phyloP scores from a whole-genome alignment of 345 rosid genomes.

The Salix caprea region DNA sequence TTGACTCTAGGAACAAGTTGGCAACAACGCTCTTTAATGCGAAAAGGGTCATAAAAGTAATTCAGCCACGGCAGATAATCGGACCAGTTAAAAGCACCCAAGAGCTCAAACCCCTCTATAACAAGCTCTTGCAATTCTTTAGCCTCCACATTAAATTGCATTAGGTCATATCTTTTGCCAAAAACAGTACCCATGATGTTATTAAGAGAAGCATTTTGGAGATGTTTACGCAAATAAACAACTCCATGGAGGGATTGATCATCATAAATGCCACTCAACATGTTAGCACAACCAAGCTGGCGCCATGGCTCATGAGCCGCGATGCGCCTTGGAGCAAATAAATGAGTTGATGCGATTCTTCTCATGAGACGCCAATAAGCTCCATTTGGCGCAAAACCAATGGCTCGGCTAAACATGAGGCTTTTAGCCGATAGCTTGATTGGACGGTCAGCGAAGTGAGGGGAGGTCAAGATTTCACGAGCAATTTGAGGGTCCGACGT shows the following conservation, averaged over 20 bases:
- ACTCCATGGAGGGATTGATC: slow-evolving; percentile 26
- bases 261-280: slow-evolving; percentile 20
- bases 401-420: slow-evolving; percentile 58
- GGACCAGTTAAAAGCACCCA: slow-evolving; percentile 64
- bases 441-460: slow-evolving; percentile 40
- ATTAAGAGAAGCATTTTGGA: slow-evolving; percentile 45
- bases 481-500: slow-evolving; percentile 39
- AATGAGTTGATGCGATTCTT: slow-evolving; percentile 41
- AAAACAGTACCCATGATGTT: slow-evolving; percentile 56
- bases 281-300: slow-evolving; percentile 30
- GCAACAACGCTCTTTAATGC: slow-evolving; percentile 34
- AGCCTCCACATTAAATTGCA: slow-evolving; percentile 9
- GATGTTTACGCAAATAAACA: slow-evolving; percentile 38
- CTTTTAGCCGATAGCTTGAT: slow-evolving; percentile 39
- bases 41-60: slow-evolving; percentile 42
- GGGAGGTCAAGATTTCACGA: slow-evolving; percentile 41
- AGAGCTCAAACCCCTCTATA: slow-evolving; percentile 47
- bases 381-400: slow-evolving; percentile 53
- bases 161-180: slow-evolving; percentile 38
- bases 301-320: slow-evolving; percentile 41
- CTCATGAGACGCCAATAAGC: slow-evolving; percentile 47
- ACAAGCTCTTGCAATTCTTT: slow-evolving; percentile 38
- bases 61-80: slow-evolving; percentile 51
- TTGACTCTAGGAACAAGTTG: slow-evolving; percentile 44
- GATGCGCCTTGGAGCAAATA: slow-evolving; percentile 41